Base-by-base conservation (phyloP, 345 rosid species). In the Lepidium africanum region DNA sequence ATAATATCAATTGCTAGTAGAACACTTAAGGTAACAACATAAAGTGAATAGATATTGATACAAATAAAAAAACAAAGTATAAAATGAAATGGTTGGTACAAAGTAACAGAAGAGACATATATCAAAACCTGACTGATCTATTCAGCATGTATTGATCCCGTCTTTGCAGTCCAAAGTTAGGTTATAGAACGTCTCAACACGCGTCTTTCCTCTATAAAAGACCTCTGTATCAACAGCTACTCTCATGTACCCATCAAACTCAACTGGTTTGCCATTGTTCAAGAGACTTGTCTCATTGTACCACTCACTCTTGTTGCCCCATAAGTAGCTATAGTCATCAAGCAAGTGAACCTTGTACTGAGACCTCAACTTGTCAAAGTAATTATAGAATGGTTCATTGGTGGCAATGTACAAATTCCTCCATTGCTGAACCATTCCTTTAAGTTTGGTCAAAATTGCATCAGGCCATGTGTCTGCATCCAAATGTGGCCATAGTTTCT, bases 211-310 rank as follows among this genome's bases (percentile, higher is more conserved):
- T 58, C 92, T 76, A 65, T 79, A 81, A 70, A 89, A 79, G 39
- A 91, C 92, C 77, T 91, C 99, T 0, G 99, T 94, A 67, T 94
- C 99, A 69, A 91, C 96, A 15, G 93, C 96, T 47, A 85, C 99
- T 78, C 97, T 84, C 99, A 91, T 94, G 76, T 87, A 89, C 15
- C 97, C 96, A 69, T 94, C 97, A 64, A 94, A 94, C 64, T 89
- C 89, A 13, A 89, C 97, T 0, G 86, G 83, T 39, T 68, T 80
- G 46, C 90, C 95, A 69, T 81, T 74, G 56, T 87, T 91, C 70
- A 94, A 78, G 15, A 72, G 54, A 65, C 47, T 78, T 1, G 97
- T 89, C 76, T 91, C 97, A 16, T 85, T 88, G 83, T 82, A 91
- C 99, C 99, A 94, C 42, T 89, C 97, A 55, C 97, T 91, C 3